These are phyloP conservation scores for Cercospora zeae-maydis DNA, from an alignment of 2,329 filamentous ascomycete species.

Conservation along the genomic window DNA sequence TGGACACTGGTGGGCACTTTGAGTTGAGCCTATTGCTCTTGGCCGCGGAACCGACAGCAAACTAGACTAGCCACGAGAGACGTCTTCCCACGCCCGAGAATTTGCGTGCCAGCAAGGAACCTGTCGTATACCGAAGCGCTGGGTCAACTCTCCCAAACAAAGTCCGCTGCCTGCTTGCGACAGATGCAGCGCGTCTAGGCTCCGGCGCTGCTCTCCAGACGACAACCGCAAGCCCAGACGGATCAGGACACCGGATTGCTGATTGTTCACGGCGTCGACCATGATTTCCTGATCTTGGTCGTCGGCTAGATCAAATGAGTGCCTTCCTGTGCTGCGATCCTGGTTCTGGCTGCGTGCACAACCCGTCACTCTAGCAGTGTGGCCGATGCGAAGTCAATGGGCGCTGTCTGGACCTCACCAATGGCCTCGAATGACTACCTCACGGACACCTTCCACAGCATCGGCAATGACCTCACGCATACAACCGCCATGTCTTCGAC, in stretches of 20 bases:
- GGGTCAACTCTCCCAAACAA: background rate
- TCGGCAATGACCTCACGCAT: background rate
- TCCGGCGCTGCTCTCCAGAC: conserved; percentile 11
- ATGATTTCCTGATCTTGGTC: conserved; percentile 10
- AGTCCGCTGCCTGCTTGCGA: conserved; percentile 15
- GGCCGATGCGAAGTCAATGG: background rate
- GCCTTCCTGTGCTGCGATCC: conserved; percentile 4
- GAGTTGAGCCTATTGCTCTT: conserved; percentile 6
- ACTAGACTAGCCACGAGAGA: background rate
- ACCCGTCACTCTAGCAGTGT: background rate
- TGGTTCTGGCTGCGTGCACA: background rate
- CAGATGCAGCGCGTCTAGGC: background rate
- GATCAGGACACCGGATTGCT: background rate
- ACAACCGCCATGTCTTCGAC: background rate
- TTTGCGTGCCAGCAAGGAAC: conserved; percentile 11
- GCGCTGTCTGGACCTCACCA: background rate
- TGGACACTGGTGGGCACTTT: background rate
- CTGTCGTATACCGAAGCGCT: conserved; percentile 17
- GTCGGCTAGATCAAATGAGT: conserved; percentile 14
- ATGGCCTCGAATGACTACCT: conserved; percentile 3
- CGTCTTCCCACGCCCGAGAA: background rate
- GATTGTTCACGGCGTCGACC: background rate
- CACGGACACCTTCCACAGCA: background rate
- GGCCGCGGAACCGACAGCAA: conserved; percentile 19
- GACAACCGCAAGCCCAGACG: conserved; percentile 14